A percentile compares a stretch with the other conserved stretches of the same genome.
Evolutionary conservation across 225 moss, liverwort and hornwort species (phyloP).

Genomic region (Takakia lepidozioides): DNA sequence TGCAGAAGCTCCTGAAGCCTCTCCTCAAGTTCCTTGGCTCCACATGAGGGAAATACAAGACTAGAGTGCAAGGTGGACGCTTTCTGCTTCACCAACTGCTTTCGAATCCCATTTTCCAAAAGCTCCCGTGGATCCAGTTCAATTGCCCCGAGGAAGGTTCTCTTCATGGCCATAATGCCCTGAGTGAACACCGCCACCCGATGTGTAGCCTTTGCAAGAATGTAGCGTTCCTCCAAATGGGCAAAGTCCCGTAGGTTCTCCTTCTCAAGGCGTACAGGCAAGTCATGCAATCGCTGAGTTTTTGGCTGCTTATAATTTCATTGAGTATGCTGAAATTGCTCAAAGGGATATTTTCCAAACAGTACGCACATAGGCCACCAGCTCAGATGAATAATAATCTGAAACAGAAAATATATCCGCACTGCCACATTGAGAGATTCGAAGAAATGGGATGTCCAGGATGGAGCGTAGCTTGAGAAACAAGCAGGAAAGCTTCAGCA

Average conservation of each 20-base stretch:
- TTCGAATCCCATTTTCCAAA: conserved; percentile 88
- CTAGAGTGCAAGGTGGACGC: conserved; percentile 61
- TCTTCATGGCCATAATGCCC: conserved; percentile 99
- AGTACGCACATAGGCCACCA: conserved; percentile 79
- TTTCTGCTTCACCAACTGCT: conserved; percentile 91
- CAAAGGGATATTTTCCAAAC: conserved; percentile 94
- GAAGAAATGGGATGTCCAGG: conserved; percentile 86
- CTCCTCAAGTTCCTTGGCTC: conserved; percentile 55
- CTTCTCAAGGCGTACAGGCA: conserved; percentile 90
- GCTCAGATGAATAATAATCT: conserved; percentile 92
- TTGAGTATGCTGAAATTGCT: conserved; percentile 96
- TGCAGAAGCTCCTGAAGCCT: conserved; percentile 56
- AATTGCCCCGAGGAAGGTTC: conserved; percentile 90
- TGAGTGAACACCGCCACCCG: conserved; percentile 96
- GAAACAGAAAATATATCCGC: conserved; percentile 95
- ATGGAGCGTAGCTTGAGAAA: conserved; percentile 96
- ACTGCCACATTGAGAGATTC: conserved; percentile 94
- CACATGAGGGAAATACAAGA: conserved; percentile 59
- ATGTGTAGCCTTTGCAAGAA: conserved; percentile 89
- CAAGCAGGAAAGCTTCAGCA: conserved; percentile 89
- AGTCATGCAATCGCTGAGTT: conserved; percentile 74
- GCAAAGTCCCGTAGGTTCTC: conserved; percentile 78
- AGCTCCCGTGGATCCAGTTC: conserved; percentile 98
- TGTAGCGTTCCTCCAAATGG: conserved; percentile 86
- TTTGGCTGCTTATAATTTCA: conserved; percentile 75